phyloP scores from a whole-genome alignment of 306 rosid genomes.

The Leucaena leucocephala region DNA sequence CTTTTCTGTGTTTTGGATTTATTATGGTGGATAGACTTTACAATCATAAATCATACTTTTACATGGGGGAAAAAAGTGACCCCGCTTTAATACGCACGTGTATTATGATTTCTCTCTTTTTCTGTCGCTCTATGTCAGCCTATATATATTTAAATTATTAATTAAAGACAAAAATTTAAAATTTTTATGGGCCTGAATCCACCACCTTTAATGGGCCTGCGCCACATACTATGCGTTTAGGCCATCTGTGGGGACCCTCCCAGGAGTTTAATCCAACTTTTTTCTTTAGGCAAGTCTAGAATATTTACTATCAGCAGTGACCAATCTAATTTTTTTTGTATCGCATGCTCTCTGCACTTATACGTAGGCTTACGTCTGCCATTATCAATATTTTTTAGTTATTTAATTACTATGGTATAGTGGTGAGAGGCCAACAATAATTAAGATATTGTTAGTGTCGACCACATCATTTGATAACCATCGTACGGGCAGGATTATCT shows the following conservation, averaged over 20 bases:
- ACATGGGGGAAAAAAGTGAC: not conserved
- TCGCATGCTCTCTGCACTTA: not conserved
- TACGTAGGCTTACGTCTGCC: not conserved
- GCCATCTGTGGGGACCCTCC: not conserved
- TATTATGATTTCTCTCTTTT: too few relatives aligned
- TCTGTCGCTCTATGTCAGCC: too few relatives aligned
- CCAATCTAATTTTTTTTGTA: too few relatives aligned
- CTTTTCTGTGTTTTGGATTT: not conserved
- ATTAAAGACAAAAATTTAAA: too few relatives aligned
- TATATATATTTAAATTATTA: too few relatives aligned
- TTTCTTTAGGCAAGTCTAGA: too few relatives aligned
- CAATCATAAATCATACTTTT: not conserved
- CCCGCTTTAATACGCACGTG: too few relatives aligned
- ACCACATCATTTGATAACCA: not conserved
- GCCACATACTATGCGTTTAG: not conserved
- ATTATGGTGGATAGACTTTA: not conserved
- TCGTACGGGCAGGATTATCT: not conserved
- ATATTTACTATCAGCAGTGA: too few relatives aligned
- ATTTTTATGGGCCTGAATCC: not conserved
- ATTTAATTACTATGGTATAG: too few relatives aligned
- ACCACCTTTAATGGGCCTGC: not conserved
- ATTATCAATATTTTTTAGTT: not conserved
- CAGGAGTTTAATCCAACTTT: not conserved
- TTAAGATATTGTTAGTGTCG: not conserved
- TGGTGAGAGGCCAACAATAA: not conserved